A percentile compares a stretch with the other conserved stretches of the same genome.
Conservation (phyloP, 257 asterid species). For the Thymus quinquecostatus region DNA sequence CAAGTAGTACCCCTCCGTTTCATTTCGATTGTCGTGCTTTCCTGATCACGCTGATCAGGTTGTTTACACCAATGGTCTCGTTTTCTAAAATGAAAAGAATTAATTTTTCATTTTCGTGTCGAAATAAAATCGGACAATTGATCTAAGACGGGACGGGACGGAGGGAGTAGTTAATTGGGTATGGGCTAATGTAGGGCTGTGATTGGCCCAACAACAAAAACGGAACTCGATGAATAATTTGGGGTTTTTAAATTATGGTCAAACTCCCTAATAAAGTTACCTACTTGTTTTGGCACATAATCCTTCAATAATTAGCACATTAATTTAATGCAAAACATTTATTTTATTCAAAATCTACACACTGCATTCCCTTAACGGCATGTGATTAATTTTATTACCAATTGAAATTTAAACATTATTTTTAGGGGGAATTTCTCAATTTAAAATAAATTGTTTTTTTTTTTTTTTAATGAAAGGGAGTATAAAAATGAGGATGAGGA, state of each 20-base stretch:
- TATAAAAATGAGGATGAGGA: background rate
- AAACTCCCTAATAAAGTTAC: background rate
- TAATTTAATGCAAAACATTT: background rate
- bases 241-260: background rate
- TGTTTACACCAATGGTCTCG: too few species aligned
- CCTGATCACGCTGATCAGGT: too few species aligned
- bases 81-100: too few species aligned
- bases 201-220: conserved; percentile 17
- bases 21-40: too few species aligned
- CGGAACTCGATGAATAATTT: background rate
- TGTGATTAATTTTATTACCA: background rate
- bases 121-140: too few species aligned
- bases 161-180: background rate
- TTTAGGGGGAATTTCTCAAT: background rate
- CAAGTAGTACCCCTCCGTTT: too few species aligned
- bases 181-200: background rate
- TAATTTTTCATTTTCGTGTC: too few species aligned
- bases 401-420: background rate
- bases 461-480: too few species aligned
- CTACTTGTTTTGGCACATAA: conserved; percentile 19
- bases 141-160: too few species aligned
- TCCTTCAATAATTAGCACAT: background rate
- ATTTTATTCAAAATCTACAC: conserved; percentile 12
- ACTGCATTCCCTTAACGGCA: background rate
- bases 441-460: too few species aligned